Evolutionary conservation across 2,329 filamentous ascomycete species (phyloP).

Genomic region (Sarocladium kiliense): DNA sequence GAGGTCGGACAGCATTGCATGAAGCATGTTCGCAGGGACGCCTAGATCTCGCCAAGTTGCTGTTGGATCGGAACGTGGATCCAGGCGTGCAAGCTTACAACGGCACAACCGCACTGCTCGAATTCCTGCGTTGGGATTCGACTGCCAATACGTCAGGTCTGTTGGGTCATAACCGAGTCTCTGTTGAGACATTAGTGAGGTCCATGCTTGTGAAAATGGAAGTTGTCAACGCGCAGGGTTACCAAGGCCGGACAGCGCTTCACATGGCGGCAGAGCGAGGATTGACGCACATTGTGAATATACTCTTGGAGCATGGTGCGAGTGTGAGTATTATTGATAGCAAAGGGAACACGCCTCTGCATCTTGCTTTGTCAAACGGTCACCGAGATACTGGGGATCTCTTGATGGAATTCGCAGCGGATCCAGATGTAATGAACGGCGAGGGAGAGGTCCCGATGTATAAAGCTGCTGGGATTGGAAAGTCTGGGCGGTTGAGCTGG

Average conservation of each 20-base stretch:
- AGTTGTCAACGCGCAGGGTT: neutral
- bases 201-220: neutral
- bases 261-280: neutral
- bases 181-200: too few relatives aligned
- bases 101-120: neutral
- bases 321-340: neutral
- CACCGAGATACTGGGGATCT: neutral
- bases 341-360: neutral
- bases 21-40: neutral
- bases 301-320: neutral
- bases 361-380: neutral
- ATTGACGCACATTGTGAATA: neutral
- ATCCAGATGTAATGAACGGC: neutral
- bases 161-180: too few relatives aligned
- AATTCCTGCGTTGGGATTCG: neutral
- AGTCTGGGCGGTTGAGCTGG: neutral
- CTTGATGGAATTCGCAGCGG: neutral
- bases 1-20: neutral
- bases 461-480: neutral
- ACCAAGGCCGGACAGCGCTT: neutral
- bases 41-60: neutral
- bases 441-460: neutral
- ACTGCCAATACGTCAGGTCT: too few relatives aligned
- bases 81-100: neutral
- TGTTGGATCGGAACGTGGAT: neutral